Evolutionary conservation across 139 green algal species (phyloP).

Genomic region (Chlorella sp.): DNA sequence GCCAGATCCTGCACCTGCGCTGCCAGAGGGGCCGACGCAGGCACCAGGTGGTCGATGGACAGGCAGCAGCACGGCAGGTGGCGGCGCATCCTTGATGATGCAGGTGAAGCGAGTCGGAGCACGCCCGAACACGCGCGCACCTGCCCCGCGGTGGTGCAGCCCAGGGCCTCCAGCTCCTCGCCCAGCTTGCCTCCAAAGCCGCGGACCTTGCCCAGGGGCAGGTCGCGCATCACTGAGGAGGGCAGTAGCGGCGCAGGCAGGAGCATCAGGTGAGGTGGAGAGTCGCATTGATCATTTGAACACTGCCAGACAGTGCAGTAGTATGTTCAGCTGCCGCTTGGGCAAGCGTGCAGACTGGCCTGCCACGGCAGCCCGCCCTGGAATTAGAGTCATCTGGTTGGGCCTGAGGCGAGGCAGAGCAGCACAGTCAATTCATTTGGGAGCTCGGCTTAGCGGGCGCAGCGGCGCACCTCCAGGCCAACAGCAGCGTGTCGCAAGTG

Average conservation of each 20-base stretch:
- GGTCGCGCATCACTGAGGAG: constrained; percentile 34
- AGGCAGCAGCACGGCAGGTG: not conserved
- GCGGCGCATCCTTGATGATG: not conserved
- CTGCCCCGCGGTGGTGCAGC: constrained; percentile 62
- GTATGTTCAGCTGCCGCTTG: too few species aligned
- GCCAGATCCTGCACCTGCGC: constrained; percentile 45
- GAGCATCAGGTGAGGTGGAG: too few species aligned
- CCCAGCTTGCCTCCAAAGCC: constrained; percentile 92
- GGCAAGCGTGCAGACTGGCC: too few species aligned
- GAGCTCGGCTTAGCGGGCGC: too few species aligned
- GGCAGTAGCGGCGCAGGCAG: not conserved
- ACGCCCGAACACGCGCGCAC: constrained; percentile 13
- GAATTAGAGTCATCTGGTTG: constrained; percentile 88
- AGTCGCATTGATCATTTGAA: too few species aligned
- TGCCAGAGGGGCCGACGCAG: not conserved
- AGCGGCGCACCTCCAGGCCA: too few species aligned
- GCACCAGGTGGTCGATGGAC: not conserved
- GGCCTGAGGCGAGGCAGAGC: too few species aligned
- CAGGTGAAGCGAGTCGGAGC: not conserved
- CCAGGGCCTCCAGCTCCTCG: constrained; percentile 49
- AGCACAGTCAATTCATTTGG: too few species aligned
- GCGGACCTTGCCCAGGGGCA: constrained; percentile 85
- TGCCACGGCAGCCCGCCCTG: constrained; percentile 27
- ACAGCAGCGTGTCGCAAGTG: too few species aligned
- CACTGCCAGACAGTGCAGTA: too few species aligned